A percentile compares a stretch with the other conserved stretches of the same genome.
Evolutionary conservation across 441 rosid genomes (phyloP).

Genomic region (Populus trichocarpa): DNA sequence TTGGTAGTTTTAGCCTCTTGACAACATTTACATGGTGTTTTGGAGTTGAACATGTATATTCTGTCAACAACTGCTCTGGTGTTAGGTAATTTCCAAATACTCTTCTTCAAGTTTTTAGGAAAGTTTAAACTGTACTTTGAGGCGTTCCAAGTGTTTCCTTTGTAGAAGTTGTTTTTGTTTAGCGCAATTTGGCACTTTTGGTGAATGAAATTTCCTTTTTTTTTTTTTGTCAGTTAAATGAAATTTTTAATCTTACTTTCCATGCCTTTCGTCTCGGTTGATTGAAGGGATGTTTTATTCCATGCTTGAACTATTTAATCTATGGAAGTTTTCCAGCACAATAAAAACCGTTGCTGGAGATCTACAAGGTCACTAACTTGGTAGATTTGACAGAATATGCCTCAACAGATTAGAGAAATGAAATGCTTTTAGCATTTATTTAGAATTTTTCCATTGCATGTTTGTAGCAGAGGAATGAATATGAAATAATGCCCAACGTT

Average conservation of each 20-base stretch:
- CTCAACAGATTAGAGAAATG: not conserved
- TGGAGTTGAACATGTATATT: slow-evolving; percentile 36
- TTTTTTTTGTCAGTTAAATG: not conserved
- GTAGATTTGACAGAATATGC: not conserved
- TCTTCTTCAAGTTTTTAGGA: slow-evolving; percentile 24
- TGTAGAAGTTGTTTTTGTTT: slow-evolving; percentile 17
- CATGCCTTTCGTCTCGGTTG: not conserved
- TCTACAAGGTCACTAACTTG: not conserved
- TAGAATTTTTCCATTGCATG: not conserved
- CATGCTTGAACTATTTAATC: not conserved
- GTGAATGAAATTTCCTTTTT: slow-evolving; percentile 10
- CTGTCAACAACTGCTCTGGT: slow-evolving; percentile 30
- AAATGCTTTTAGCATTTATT: not conserved
- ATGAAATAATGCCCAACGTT: not conserved
- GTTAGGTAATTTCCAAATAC: slow-evolving; percentile 36
- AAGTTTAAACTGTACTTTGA: slow-evolving; percentile 32
- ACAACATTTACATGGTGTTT: slow-evolving; percentile 28
- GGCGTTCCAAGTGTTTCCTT: slow-evolving; percentile 21
- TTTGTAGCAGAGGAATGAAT: not conserved
- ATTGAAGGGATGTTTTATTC: not conserved
- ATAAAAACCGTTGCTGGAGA: not conserved
- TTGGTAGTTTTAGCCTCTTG: slow-evolving; percentile 32
- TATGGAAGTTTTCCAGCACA: not conserved
- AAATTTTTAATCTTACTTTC: not conserved
- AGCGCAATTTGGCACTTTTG: slow-evolving; percentile 15